These are phyloP conservation scores for Clausena lansium DNA, from an alignment of 345 rosid genomes.

Conservation along the genomic window DNA sequence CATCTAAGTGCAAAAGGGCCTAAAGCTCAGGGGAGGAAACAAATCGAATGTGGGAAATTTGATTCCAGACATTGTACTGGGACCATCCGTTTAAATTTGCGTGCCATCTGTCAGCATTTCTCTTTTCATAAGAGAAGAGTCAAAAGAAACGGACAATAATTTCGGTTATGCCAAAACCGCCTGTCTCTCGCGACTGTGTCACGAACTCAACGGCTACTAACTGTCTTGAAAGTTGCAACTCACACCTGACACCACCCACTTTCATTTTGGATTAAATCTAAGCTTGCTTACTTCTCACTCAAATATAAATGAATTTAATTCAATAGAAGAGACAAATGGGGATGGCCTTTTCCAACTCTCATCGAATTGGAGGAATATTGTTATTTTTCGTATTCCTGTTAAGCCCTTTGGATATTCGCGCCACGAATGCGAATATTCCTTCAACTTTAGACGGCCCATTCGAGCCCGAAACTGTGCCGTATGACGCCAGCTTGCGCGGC, in stretches of 20 bases:
- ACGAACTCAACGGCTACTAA: neutral
- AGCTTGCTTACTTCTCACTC: neutral
- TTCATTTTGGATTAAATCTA: neutral
- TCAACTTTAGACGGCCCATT: constrained; percentile 68
- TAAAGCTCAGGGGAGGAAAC: too few relatives aligned
- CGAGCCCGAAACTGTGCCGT: constrained; percentile 58
- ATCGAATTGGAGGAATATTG: neutral
- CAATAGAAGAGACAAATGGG: neutral
- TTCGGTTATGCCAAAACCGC: neutral
- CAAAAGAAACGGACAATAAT: neutral
- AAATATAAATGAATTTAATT: neutral
- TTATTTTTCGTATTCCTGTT: neutral
- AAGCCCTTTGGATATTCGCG: neutral
- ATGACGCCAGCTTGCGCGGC: constrained; percentile 56
- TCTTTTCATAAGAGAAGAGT: neutral
- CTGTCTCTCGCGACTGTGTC: neutral
- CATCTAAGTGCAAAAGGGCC: too few relatives aligned
- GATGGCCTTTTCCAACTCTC: neutral
- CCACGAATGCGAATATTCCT: constrained; percentile 24
- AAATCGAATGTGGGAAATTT: too few relatives aligned
- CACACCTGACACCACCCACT: neutral
- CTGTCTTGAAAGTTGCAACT: neutral
- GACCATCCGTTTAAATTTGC: neutral
- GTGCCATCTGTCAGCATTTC: neutral
- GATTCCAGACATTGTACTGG: neutral